These are phyloP conservation scores for Paracoccidioides brasiliensis DNA, from an alignment of 2,329 filamentous ascomycete genomes.

Conservation along the genomic window DNA sequence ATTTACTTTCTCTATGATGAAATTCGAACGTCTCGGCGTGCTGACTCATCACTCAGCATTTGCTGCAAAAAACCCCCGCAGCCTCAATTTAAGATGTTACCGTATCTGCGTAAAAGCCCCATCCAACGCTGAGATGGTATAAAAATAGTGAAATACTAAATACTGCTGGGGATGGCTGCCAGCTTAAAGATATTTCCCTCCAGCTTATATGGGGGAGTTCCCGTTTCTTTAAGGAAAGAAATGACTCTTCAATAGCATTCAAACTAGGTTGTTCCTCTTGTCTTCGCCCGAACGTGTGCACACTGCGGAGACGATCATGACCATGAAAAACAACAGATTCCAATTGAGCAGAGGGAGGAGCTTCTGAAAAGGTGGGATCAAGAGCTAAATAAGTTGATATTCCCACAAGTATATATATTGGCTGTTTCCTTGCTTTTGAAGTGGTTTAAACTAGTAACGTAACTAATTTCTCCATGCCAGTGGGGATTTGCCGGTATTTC, in stretches of 20 bases:
- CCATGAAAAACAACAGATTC: conserved; percentile 21
- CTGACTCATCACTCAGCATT: no score
- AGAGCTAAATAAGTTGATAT: conserved; percentile 22
- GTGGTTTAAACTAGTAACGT: background rate
- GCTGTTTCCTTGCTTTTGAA: background rate
- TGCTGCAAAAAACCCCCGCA: no score
- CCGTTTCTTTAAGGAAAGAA: background rate
- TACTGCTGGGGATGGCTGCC: no score
- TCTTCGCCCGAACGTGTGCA: conserved; percentile 20
- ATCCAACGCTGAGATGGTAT: no score
- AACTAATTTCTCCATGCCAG: conserved; percentile 19
- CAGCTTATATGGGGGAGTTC: no score
- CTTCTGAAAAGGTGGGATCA: conserved; percentile 36
- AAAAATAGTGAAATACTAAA: no score
- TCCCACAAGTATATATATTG: background rate
- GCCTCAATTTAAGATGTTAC: no score
- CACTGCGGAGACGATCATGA: conserved; percentile 31
- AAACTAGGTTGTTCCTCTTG: conserved; percentile 23
- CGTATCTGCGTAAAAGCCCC: no score
- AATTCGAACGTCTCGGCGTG: no score
- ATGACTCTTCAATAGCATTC: conserved; percentile 5
- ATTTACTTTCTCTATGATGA: no score
- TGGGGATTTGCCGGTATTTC: conserved; percentile 62
- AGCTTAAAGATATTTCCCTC: no score
- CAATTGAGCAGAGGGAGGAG: conserved; percentile 29